Evolutionary conservation across 2,329 filamentous ascomycete genomes (phyloP), one percentile per base, ranked within the genome.

Genomic region (Orbilia oligospora): DNA sequence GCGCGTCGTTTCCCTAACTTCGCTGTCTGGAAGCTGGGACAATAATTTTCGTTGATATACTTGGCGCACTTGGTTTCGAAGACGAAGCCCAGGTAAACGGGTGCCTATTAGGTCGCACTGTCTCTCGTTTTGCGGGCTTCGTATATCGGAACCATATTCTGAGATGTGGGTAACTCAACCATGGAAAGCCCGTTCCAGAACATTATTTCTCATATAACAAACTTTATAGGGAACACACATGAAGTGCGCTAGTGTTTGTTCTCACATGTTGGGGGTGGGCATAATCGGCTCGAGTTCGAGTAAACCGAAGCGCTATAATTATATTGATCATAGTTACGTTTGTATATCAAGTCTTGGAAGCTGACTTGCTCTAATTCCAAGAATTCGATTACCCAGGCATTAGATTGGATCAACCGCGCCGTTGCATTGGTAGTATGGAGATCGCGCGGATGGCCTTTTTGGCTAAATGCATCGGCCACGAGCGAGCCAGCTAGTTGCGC

Each of bases 391-490:
- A 18, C 30, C 46, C 18, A 36, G 36, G 16, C 22, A 49, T 12
- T 49, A 22, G 16, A 36, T 33, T 49, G n/a, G 44, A 44, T 53
- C 36, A 55, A 41, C 46, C n/a, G 33, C 64, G 10, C n/a, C 30
- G 30, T 58, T 44, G 4, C 30, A n/a, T 58, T 44, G 4, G 18
- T 3, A 38, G 27, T 49, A 22, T 61, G 3, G 56, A 68, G 49
- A 71, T 63, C 53, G 27, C 38, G 48, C 38, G 48, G 61, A 61
- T 41, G 41, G 48, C 53, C 51, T 67, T 68, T 71, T 64, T 64
- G 73, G 67, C 73, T 77, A 77, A 71, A 77, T 77, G 53, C 67
- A 46, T 27, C 18, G 20, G n/a, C 67, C 61, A 46, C 44, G 51
- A 67, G 58, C 56, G 55, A 53, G 36, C 66, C n/a, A n/a, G n/a